phyloP scores from a whole-genome alignment of 2,329 filamentous ascomycete genomes.

The Bisporella sp. region DNA sequence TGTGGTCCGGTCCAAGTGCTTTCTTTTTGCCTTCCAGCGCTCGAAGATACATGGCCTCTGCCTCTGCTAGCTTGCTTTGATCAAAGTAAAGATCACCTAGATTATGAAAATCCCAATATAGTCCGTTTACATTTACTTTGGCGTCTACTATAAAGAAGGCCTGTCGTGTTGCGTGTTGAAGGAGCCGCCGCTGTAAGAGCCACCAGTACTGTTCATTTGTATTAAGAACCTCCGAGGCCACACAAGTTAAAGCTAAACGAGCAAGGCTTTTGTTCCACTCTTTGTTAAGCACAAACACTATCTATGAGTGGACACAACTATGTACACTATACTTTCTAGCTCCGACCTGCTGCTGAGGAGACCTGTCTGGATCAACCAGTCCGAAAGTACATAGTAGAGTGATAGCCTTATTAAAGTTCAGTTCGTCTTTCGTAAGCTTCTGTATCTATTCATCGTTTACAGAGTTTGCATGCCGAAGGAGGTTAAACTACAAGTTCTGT shows the following conservation, averaged over 20 bases:
- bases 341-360: conserved; percentile 4
- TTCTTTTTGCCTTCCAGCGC: no score
- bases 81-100: conserved; percentile 17
- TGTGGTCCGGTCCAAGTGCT: no score
- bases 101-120: conserved; percentile 5
- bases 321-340: conserved; percentile 11
- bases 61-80: conserved; percentile 3
- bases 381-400: conserved; percentile 8
- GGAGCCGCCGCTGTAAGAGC: conserved; percentile 9
- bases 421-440: conserved; percentile 7
- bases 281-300: conserved; percentile 6
- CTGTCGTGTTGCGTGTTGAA: background rate
- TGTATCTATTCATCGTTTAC: conserved; percentile 7
- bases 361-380: conserved; percentile 8
- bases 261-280: conserved; percentile 8
- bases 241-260: conserved; percentile 4
- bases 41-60: no score
- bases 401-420: conserved; percentile 9
- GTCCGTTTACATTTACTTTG: conserved; percentile 5
- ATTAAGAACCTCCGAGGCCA: conserved; percentile 6
- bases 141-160: conserved; percentile 4
- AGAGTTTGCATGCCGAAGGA: conserved; percentile 25
- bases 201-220: conserved; percentile 7
- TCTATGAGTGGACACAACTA: conserved; percentile 10
- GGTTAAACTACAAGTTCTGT: conserved; percentile 38